Conservation (phyloP, 1,284 basidiomycete genomes). For the Papiliotrema fonsecae region DNA sequence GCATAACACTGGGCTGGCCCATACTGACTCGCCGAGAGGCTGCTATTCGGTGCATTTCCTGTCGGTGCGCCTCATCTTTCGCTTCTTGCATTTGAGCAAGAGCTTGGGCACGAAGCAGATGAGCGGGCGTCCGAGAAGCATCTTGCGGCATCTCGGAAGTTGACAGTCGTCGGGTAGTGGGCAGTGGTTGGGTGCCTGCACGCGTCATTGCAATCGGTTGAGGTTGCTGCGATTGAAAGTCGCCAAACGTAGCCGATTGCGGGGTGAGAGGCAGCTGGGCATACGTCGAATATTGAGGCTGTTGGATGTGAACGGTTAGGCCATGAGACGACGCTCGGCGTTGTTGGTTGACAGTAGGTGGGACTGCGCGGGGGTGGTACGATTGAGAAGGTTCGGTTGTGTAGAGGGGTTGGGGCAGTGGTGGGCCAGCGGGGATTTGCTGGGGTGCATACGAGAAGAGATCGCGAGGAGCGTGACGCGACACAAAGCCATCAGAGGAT, state of each 20-base stretch:
- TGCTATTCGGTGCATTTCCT: conserved; percentile 14
- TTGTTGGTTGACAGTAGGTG: conserved; percentile 14
- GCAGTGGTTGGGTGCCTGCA: conserved; percentile 26
- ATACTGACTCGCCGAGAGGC: conserved; percentile 20
- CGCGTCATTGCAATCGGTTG: conserved; percentile 24
- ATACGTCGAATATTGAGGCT: conserved; percentile 20
- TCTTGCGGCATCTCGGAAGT: conserved; percentile 6
- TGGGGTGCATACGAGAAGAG: conserved; percentile 33
- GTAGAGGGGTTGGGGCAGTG: conserved; percentile 25
- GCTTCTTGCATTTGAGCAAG: conserved; percentile 27
- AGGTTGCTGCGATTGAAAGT: conserved; percentile 4
- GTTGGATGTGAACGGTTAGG: conserved; percentile 25
- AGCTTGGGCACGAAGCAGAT: conserved; percentile 26
- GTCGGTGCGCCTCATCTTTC: conserved; percentile 20
- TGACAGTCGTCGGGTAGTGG: conserved; percentile 13
- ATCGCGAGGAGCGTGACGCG: conserved; percentile 23
- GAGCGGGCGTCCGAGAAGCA: conserved; percentile 14
- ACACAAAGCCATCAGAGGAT: conserved; percentile 23
- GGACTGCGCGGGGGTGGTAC: conserved; percentile 16
- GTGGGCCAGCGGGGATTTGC: conserved; percentile 11
- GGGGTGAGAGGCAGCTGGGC: conserved; percentile 23
- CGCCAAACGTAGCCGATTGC: conserved; percentile 23
- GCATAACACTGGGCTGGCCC: conserved; percentile 28
- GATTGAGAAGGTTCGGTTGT: conserved; percentile 23
- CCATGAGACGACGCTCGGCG: conserved; percentile 9